Conservation (phyloP, 345 rosid species). For the Boechera retrofracta region DNA sequence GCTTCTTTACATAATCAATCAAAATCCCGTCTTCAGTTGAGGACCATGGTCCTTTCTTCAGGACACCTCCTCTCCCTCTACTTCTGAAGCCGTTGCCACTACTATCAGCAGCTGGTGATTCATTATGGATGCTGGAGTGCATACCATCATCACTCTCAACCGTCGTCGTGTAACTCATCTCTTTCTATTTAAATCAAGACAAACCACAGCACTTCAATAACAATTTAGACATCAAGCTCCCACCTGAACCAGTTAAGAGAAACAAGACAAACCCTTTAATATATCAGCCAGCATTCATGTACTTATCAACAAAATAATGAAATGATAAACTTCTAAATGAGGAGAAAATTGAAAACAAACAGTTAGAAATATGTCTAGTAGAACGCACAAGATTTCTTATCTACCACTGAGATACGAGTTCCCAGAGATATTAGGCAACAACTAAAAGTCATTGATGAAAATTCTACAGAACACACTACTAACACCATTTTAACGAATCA, state of each 20-base stretch:
- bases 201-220: conserved; percentile 48
- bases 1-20: conserved; percentile 89
- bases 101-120: conserved; percentile 58
- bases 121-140: conserved; percentile 59
- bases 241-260: conserved; percentile 49
- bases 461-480: background rate
- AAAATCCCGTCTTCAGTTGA: conserved; percentile 91
- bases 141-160: conserved; percentile 64
- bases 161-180: conserved; percentile 65
- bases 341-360: conserved; percentile 14
- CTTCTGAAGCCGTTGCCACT: conserved; percentile 53
- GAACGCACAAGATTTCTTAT: conserved; percentile 9
- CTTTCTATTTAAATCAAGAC: conserved; percentile 49
- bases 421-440: conserved; percentile 15
- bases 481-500: conserved; percentile 2
- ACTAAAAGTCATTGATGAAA: background rate
- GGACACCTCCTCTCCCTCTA: conserved; percentile 52
- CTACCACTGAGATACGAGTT: conserved; percentile 6
- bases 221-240: conserved; percentile 49
- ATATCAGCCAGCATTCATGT: conserved; percentile 10
- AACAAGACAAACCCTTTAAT: conserved; percentile 29
- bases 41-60: conserved; percentile 99
- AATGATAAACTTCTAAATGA: conserved; percentile 29
- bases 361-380: conserved; percentile 12
- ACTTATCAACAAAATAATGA: conserved; percentile 27